Evolutionary conservation across 768 basidiomycete genomes (phyloP).

Genomic region (Leucogyrophana mollusca): DNA sequence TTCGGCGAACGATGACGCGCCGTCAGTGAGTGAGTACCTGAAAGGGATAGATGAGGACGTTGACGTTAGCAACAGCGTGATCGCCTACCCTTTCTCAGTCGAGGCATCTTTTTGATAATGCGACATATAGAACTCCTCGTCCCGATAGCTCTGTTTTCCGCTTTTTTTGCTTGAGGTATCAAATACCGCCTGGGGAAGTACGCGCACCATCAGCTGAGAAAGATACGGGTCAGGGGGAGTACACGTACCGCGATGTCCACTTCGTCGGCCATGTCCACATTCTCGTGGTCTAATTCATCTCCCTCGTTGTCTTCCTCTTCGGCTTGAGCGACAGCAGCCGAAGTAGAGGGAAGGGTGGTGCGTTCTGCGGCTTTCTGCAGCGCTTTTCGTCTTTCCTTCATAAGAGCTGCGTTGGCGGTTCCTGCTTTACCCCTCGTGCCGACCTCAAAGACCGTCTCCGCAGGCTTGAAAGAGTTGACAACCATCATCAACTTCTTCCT

Average conservation of each 20-base stretch:
- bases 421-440: constrained; percentile 65
- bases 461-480: constrained; percentile 79
- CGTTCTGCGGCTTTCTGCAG: constrained; percentile 63
- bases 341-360: constrained; percentile 32
- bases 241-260: constrained; percentile 70
- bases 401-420: constrained; percentile 65
- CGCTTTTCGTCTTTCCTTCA: constrained; percentile 86
- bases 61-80: not conserved
- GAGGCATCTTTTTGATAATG: constrained; percentile 85
- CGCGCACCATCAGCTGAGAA: not conserved
- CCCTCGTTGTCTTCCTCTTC: constrained; percentile 35
- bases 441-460: constrained; percentile 90
- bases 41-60: constrained; percentile 1
- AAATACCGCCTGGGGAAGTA: constrained; percentile 58
- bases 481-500: constrained; percentile 65
- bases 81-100: constrained; percentile 85
- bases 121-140: constrained; percentile 89
- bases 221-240: constrained; percentile 5
- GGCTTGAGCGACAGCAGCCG: constrained; percentile 27
- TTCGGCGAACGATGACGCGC: constrained; percentile 79
- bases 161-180: constrained; percentile 47
- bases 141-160: constrained; percentile 55
- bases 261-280: constrained; percentile 75
- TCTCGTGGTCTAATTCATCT: constrained; percentile 22
- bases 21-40: constrained; percentile 88